These are phyloP conservation scores for Mortierella antarctica DNA, from an alignment of 192 early-diverging fungal genomes.

Conservation along the genomic window DNA sequence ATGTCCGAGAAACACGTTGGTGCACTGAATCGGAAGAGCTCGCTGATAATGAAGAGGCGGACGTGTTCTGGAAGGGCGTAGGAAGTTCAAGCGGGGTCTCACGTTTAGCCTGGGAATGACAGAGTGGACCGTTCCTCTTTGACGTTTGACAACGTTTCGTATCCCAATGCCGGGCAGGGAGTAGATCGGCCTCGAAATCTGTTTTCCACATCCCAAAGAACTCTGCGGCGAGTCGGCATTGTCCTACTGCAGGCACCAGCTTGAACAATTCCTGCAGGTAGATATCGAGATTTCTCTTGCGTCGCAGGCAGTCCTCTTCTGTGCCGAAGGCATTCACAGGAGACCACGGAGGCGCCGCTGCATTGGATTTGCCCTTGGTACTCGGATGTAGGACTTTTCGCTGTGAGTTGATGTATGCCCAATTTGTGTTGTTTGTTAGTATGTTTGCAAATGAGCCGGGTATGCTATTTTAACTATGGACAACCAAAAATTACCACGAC, in stretches of 20 bases:
- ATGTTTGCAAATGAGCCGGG: neutral
- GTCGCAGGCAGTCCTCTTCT: neutral
- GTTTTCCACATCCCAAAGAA: conserved; percentile 39
- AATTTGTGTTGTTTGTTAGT: too few species aligned
- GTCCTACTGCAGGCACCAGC: neutral
- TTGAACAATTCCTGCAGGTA: conserved; percentile 13
- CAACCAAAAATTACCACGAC: neutral
- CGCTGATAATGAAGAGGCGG: neutral
- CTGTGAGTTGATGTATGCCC: too few species aligned
- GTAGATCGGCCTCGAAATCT: conserved; percentile 18
- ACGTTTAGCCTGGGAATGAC: neutral
- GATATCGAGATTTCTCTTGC: neutral
- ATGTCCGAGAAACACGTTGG: too few species aligned
- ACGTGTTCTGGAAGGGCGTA: neutral
- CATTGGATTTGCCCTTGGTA: too few species aligned
- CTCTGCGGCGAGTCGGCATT: conserved; percentile 21
- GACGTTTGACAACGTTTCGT: too few species aligned
- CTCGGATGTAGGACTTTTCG: too few species aligned
- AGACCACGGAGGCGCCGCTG: neutral
- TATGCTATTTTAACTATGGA: neutral
- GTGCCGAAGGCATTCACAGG: neutral
- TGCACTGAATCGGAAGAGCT: too few species aligned
- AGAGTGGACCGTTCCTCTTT: neutral
- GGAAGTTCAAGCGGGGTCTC: neutral
- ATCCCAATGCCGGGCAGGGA: too few species aligned